Evolutionary conservation across 2,329 filamentous ascomycete species (phyloP).

Genomic region (Paecilomyces niveus): DNA sequence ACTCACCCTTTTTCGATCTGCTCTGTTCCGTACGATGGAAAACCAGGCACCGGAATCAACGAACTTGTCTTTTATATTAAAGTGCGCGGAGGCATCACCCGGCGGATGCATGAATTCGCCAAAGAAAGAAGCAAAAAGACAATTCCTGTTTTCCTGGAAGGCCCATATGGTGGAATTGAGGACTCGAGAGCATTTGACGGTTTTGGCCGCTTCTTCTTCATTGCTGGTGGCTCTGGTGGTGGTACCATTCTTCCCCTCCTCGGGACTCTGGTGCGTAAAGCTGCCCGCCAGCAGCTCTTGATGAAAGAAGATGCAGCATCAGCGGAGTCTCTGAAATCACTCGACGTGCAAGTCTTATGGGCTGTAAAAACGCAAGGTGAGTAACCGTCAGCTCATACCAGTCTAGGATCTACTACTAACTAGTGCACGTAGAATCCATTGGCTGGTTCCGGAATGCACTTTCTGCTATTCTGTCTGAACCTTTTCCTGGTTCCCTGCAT

Average conservation of each 20-base stretch:
- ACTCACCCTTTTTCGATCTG: slow-evolving; percentile 52
- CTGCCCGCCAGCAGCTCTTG: slow-evolving; percentile 2
- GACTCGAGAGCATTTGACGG: slow-evolving; percentile 26
- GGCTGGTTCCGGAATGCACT: not conserved
- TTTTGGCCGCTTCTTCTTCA: slow-evolving; percentile 40
- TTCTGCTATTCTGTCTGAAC: not conserved
- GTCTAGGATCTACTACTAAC: not conserved
- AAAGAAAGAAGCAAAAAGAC: slow-evolving; percentile 25
- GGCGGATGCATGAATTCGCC: slow-evolving; percentile 36
- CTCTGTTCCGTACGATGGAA: slow-evolving; percentile 33
- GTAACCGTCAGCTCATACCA: not conserved
- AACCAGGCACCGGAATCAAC: slow-evolving; percentile 11
- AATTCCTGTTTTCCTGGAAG: slow-evolving; percentile 48
- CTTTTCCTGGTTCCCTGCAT: not conserved
- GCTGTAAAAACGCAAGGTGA: not conserved
- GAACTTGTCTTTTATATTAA: slow-evolving; percentile 50
- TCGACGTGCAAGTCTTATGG: slow-evolving; percentile 14
- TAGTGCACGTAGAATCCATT: not conserved
- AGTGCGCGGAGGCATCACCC: slow-evolving; percentile 45
- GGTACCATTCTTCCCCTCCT: slow-evolving; percentile 47
- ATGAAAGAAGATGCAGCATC: slow-evolving; percentile 1
- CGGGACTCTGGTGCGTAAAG: slow-evolving; percentile 19
- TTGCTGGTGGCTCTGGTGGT: slow-evolving; percentile 52
- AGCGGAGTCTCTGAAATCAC: not conserved
- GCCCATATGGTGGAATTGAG: slow-evolving; percentile 49